Conservation (phyloP, 169 alveolate genomes). For the Plasmodium vivax region DNA sequence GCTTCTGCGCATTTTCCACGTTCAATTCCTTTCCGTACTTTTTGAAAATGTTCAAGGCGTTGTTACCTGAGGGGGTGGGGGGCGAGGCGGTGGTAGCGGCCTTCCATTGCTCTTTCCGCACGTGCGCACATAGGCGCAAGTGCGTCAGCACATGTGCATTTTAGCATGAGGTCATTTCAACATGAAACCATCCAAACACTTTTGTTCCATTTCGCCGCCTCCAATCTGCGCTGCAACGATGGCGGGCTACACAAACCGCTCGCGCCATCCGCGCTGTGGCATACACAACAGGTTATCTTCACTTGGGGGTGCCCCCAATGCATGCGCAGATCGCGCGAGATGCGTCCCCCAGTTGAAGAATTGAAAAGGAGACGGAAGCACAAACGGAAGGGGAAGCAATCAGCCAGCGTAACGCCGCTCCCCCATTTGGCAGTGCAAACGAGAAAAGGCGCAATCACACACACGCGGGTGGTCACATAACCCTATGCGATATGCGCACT, state of each 20-base stretch:
- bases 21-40: constrained; percentile 75
- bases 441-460: not conserved
- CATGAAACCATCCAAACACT: not conserved
- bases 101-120: not conserved
- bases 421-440: not conserved
- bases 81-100: not conserved
- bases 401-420: not conserved
- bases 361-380: not conserved
- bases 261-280: not conserved
- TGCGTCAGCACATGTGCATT: not conserved
- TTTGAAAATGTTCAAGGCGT: constrained; percentile 84
- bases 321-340: not conserved
- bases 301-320: not conserved
- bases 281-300: not conserved
- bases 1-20: constrained; percentile 83
- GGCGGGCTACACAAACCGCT: not conserved
- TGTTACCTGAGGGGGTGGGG: constrained; percentile 76
- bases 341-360: not conserved
- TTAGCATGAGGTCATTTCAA: not conserved
- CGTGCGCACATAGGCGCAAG: not conserved
- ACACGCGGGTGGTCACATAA: not conserved
- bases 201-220: not conserved
- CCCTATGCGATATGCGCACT: too few species aligned
- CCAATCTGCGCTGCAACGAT: not conserved
- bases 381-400: not conserved